A percentile compares a stretch with the other conserved stretches of the same genome.
These are phyloP conservation scores for Alternaria sp. DNA, from an alignment of 2,329 filamentous ascomycete genomes.

Conservation along the genomic window DNA sequence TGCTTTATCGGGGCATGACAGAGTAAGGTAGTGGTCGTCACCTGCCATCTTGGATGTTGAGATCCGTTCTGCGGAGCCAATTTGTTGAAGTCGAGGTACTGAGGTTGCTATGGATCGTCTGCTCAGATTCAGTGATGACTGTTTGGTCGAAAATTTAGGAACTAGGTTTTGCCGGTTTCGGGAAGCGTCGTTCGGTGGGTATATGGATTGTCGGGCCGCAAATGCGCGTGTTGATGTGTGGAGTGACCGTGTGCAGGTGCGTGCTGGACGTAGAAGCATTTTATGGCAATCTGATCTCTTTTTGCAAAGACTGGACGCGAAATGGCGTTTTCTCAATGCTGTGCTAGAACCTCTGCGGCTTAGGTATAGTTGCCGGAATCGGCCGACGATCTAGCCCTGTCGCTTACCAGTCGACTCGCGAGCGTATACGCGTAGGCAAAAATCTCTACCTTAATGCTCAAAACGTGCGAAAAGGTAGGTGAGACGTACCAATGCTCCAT, in stretches of 20 bases:
- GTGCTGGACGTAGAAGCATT: constrained; percentile 32
- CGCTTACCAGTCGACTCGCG: constrained; percentile 16
- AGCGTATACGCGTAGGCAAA: neutral
- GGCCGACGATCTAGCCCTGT: constrained; percentile 22
- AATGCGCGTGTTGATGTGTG: constrained; percentile 27
- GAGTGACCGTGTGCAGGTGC: constrained; percentile 28
- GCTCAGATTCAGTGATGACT: constrained; percentile 24
- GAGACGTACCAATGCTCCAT: neutral
- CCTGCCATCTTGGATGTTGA: constrained; percentile 42
- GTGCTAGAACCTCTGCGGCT: constrained; percentile 20
- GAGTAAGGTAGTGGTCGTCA: constrained; percentile 65
- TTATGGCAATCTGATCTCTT: constrained; percentile 13
- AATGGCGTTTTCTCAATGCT: constrained; percentile 20
- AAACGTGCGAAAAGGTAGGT: neutral
- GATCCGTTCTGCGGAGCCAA: constrained; percentile 31
- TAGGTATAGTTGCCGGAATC: constrained; percentile 28
- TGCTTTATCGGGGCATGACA: constrained; percentile 84
- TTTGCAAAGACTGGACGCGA: constrained; percentile 16
- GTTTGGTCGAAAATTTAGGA: constrained; percentile 40
- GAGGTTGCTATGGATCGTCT: constrained; percentile 31
- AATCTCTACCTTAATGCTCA: neutral
- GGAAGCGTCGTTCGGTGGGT: constrained; percentile 33
- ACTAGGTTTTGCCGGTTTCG: constrained; percentile 43
- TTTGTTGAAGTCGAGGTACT: constrained; percentile 26
- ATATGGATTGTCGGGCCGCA: constrained; percentile 30